Evolutionary conservation across 148 eudicot species (phyloP).

Genomic region (Beta vulgaris): DNA sequence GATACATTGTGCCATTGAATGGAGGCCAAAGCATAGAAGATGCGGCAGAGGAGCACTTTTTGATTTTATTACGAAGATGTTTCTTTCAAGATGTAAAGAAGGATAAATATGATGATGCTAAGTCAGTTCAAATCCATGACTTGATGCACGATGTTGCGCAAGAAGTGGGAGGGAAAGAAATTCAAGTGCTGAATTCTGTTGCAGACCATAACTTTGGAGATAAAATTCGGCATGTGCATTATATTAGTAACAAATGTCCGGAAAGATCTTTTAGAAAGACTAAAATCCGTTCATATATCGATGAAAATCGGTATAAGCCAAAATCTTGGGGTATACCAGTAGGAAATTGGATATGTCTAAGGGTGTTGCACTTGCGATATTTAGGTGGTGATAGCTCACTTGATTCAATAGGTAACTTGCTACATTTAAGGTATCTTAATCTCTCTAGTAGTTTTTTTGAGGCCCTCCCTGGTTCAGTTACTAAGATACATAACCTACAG

Average conservation of each 20-base stretch:
- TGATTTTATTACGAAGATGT: constrained; percentile 16
- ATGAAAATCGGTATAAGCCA: neutral
- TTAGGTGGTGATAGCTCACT: neutral
- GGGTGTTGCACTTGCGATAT: constrained; percentile 6
- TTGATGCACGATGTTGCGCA: constrained; percentile 2
- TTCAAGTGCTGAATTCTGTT: neutral
- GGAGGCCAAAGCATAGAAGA: constrained; percentile 15
- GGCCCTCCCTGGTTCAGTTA: constrained; percentile 1
- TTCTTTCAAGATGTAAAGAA: constrained; percentile 16
- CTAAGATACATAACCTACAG: constrained; percentile 26
- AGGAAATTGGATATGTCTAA: constrained; percentile 2
- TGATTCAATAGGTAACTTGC: constrained; percentile 11
- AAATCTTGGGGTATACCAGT: neutral
- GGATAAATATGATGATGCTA: neutral
- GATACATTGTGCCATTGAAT: neutral
- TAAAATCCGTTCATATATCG: neutral
- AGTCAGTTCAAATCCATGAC: neutral
- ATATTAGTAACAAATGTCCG: neutral
- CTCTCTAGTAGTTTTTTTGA: neutral
- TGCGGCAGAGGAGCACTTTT: constrained; percentile 13
- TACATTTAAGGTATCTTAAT: constrained; percentile 26
- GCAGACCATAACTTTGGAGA: no score
- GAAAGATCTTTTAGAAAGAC: neutral
- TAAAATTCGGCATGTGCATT: no score
- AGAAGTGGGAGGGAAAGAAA: neutral